Evolutionary conservation across 2,329 filamentous ascomycete genomes (phyloP).

Genomic region (Trichoderma gracile): DNA sequence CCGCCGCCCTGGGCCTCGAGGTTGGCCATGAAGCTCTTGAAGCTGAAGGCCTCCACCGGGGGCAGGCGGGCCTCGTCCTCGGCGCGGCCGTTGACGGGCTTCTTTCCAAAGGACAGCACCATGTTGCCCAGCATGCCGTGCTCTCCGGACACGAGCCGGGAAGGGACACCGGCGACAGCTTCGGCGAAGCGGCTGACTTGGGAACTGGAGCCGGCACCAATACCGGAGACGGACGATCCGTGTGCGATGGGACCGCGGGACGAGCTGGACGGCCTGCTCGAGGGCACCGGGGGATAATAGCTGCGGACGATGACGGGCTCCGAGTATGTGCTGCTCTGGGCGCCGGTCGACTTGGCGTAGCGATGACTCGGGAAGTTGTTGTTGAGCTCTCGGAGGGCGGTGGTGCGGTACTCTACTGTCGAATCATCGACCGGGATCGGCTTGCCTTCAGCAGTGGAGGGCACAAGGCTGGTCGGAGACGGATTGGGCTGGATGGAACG

Average conservation of each 20-base stretch:
- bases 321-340: slow-evolving; percentile 60
- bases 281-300: slow-evolving; percentile 52
- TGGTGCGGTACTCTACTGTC: slow-evolving; percentile 58
- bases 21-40: slow-evolving; percentile 64
- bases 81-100: slow-evolving; percentile 33
- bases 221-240: slow-evolving; percentile 32
- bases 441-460: slow-evolving; percentile 57
- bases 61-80: slow-evolving; percentile 52
- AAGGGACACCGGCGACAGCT: slow-evolving; percentile 37
- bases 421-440: slow-evolving; percentile 59
- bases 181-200: slow-evolving; percentile 36
- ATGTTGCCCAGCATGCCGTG: slow-evolving; percentile 47
- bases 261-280: slow-evolving; percentile 37
- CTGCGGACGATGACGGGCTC: slow-evolving; percentile 67
- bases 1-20: slow-evolving; percentile 48
- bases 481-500: slow-evolving; percentile 51
- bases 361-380: slow-evolving; percentile 58
- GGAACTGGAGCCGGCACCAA: slow-evolving; percentile 27
- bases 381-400: slow-evolving; percentile 61
- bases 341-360: slow-evolving; percentile 57
- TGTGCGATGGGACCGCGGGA: slow-evolving; percentile 37
- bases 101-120: slow-evolving; percentile 47
- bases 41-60: slow-evolving; percentile 63
- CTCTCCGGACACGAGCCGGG: slow-evolving; percentile 37
- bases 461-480: slow-evolving; percentile 55